A percentile compares a stretch with the other conserved stretches of the same genome.
These are phyloP conservation scores for Lobosporangium transversale DNA, from an alignment of 192 early-diverging fungal species.

Conservation along the genomic window DNA sequence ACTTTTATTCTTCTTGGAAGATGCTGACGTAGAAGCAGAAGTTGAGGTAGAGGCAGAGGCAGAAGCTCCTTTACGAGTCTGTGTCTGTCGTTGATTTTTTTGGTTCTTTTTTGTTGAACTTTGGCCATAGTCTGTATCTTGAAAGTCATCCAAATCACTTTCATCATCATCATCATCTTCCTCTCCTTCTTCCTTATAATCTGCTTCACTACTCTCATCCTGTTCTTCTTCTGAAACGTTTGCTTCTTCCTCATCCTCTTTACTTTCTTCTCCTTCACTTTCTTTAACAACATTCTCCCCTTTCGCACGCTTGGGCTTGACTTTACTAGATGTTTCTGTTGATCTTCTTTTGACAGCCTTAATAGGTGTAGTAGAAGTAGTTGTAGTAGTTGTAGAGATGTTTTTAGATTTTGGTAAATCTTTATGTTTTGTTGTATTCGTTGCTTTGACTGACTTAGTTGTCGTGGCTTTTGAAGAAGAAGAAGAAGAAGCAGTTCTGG, in stretches of 20 bases:
- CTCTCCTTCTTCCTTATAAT: not conserved
- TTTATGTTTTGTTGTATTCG: no score
- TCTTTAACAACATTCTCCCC: not conserved
- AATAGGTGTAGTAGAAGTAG: not conserved
- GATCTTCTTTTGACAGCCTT: not conserved
- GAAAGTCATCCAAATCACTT: constrained; percentile 25
- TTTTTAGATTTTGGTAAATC: no score
- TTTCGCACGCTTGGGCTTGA: constrained; percentile 10
- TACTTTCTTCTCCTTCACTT: not conserved
- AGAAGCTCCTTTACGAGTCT: not conserved
- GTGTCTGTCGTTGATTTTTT: not conserved
- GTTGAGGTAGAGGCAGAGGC: no score
- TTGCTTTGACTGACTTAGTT: no score
- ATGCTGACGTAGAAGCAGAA: not conserved
- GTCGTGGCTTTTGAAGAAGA: not conserved
- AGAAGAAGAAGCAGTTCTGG: not conserved
- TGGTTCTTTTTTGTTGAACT: not conserved
- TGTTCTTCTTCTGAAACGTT: not conserved
- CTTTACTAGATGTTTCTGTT: not conserved
- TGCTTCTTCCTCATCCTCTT: constrained; percentile 5
- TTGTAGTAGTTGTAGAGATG: no score
- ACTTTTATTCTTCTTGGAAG: not conserved
- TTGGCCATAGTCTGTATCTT: not conserved
- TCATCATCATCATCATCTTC: constrained; percentile 4
- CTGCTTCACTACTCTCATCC: not conserved